These are phyloP conservation scores for Ceratocystis harringtonii DNA, from an alignment of 2,329 filamentous ascomycete genomes.

Conservation along the genomic window DNA sequence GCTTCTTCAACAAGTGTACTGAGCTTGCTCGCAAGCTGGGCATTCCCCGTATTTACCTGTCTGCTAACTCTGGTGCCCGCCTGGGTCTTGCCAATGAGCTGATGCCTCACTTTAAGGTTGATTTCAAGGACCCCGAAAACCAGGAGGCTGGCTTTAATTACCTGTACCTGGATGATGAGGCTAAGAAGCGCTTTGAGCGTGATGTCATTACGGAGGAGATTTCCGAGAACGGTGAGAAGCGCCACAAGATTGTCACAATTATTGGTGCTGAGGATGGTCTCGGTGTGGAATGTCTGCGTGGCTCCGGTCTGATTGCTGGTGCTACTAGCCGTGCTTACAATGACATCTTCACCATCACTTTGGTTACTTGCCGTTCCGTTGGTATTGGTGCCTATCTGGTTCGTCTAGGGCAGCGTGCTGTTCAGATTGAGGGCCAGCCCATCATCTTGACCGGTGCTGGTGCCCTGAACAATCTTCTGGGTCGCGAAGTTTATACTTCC, in stretches of 20 bases:
- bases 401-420: conserved; percentile 92
- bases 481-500: conserved; percentile 95
- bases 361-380: conserved; percentile 95
- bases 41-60: conserved; percentile 93
- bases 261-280: conserved; percentile 89
- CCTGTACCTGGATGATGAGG: conserved; percentile 76
- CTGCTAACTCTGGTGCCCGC: conserved; percentile 95
- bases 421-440: conserved; percentile 96
- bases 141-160: conserved; percentile 92
- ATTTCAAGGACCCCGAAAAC: conserved; percentile 74
- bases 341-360: conserved; percentile 95
- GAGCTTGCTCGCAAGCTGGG: conserved; percentile 87
- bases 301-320: conserved; percentile 94
- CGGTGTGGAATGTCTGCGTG: conserved; percentile 92
- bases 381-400: conserved; percentile 99
- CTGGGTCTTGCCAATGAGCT: conserved; percentile 94
- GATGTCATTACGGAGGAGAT: conserved; percentile 65
- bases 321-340: conserved; percentile 94
- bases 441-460: conserved; percentile 97
- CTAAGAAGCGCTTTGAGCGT: conserved; percentile 75
- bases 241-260: conserved; percentile 87
- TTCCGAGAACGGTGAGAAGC: conserved; percentile 71
- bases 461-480: conserved; percentile 94
- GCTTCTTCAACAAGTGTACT: conserved; percentile 98
- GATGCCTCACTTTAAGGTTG: conserved; percentile 92